These are phyloP conservation scores for Bruguiera parviflora DNA, from an alignment of 345 rosid genomes.

Conservation along the genomic window DNA sequence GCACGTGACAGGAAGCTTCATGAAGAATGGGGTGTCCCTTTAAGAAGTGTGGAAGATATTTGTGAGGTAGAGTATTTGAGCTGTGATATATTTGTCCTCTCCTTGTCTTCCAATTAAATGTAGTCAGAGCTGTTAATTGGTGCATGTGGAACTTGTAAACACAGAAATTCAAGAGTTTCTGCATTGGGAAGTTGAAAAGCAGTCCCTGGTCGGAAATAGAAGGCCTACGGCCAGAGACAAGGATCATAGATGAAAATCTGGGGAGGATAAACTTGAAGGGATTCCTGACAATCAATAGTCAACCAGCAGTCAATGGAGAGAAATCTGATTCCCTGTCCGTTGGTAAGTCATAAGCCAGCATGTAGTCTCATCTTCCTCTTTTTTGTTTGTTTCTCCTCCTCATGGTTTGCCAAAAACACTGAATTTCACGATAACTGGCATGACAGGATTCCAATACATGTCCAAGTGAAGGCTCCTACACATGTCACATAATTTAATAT, in stretches of 20 bases:
- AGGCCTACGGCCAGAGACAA: slow-evolving; percentile 92
- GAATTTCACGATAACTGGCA: too few relatives aligned
- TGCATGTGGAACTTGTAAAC: slow-evolving; percentile 16
- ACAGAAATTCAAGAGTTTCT: slow-evolving; percentile 79
- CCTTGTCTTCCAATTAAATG: slow-evolving; percentile 6
- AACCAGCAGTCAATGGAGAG: slow-evolving; percentile 88
- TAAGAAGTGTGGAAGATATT: slow-evolving; percentile 73
- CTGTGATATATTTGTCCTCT: neutral
- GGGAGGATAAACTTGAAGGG: slow-evolving; percentile 83
- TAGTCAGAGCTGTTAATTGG: slow-evolving; percentile 11
- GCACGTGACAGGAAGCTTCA: slow-evolving; percentile 89
- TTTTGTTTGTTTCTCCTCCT: too few relatives aligned
- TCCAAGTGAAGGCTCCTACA: too few relatives aligned
- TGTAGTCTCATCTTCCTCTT: too few relatives aligned
- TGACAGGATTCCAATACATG: too few relatives aligned
- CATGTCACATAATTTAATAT: too few relatives aligned
- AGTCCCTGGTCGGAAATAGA: slow-evolving; percentile 98
- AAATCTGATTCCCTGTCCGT: slow-evolving; percentile 75
- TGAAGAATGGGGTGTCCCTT: slow-evolving; percentile 77
- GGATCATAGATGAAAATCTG: slow-evolving; percentile 76
- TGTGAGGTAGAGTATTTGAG: slow-evolving; percentile 51
- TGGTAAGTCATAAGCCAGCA: slow-evolving; percentile 42
- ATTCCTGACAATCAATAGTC: slow-evolving; percentile 93
- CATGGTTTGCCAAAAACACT: too few relatives aligned
- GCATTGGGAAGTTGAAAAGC: slow-evolving; percentile 76